Conservation (phyloP, 2,329 filamentous ascomycete genomes). For the Colletotrichum musae region DNA sequence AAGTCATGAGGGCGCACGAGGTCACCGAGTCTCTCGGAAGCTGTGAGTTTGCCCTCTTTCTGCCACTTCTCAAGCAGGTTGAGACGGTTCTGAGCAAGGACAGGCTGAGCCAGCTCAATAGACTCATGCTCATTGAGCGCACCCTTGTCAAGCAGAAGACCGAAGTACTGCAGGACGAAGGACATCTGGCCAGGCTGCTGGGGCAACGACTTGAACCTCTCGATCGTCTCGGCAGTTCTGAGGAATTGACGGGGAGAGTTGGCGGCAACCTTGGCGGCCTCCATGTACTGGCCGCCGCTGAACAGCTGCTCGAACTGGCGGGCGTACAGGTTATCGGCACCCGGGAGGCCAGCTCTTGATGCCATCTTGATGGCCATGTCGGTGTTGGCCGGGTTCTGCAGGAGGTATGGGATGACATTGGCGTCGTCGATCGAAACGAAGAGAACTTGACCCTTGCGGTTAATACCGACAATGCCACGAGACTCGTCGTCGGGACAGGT, state of each 20-base stretch:
- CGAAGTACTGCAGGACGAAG: conserved; percentile 96
- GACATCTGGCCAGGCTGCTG: conserved; percentile 89
- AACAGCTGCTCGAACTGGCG: conserved; percentile 94
- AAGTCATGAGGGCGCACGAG: conserved; percentile 92
- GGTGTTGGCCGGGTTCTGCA: conserved; percentile 95
- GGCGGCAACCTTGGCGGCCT: conserved; percentile 95
- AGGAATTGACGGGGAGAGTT: conserved; percentile 97
- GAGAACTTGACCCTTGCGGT: conserved; percentile 96
- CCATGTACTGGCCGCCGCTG: conserved; percentile 82
- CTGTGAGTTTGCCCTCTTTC: conserved; percentile 94
- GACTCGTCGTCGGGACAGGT: conserved; percentile 88
- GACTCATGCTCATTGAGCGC: conserved; percentile 93
- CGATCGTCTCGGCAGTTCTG: conserved; percentile 93
- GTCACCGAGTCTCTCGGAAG: conserved; percentile 96
- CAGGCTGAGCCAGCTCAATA: conserved; percentile 91
- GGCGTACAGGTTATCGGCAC: conserved; percentile 93
- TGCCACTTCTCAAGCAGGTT: conserved; percentile 98
- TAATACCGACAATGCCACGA: conserved; percentile 92
- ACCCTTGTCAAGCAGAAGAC: conserved; percentile 96
- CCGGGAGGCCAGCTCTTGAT: conserved; percentile 91
- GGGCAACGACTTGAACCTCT: conserved; percentile 91
- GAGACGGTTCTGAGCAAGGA: conserved; percentile 93
- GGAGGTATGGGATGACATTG: conserved; percentile 92
- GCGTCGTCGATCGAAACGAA: conserved; percentile 94
- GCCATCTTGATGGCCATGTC: conserved; percentile 96